phyloP scores from a whole-genome alignment of 257 asterid species.

The Solanum verrucosum region DNA sequence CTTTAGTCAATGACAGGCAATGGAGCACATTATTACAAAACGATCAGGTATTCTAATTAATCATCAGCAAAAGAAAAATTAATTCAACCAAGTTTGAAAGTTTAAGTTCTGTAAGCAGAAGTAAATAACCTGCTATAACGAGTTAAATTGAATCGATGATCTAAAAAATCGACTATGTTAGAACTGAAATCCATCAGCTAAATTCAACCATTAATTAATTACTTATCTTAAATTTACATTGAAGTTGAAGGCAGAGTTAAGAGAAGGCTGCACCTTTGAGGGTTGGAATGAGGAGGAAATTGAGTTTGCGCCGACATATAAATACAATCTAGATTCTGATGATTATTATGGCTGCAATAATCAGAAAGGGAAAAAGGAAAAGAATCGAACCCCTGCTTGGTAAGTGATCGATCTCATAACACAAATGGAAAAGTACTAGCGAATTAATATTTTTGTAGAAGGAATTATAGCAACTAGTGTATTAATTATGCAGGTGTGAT shows the following conservation, averaged over 20 bases:
- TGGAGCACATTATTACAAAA: slow-evolving; percentile 44
- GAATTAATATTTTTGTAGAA: not conserved
- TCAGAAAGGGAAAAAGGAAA: slow-evolving; percentile 21
- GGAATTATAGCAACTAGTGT: not conserved
- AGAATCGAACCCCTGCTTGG: slow-evolving; percentile 58
- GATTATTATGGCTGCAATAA: slow-evolving; percentile 39
- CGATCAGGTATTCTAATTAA: slow-evolving; percentile 38
- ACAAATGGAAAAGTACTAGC: not conserved
- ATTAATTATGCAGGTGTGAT: slow-evolving; percentile 43
- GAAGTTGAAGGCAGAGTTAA: slow-evolving; percentile 53
- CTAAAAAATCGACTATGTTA: not conserved
- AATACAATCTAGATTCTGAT: slow-evolving; percentile 40
- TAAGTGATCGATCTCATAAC: slow-evolving; percentile 8
- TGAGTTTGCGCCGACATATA: slow-evolving; percentile 56
- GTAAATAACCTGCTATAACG: not conserved
- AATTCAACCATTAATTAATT: not conserved
- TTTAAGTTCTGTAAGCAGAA: not conserved
- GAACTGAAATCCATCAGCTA: not conserved
- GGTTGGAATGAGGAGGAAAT: slow-evolving; percentile 58
- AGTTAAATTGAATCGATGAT: not conserved
- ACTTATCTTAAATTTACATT: not conserved
- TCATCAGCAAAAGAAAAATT: not conserved
- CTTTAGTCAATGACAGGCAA: slow-evolving; percentile 33
- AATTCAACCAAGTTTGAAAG: not conserved
- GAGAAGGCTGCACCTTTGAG: slow-evolving; percentile 36